Base-by-base conservation (phyloP, 345 rosid genomes). In the Combretum micranthum region DNA sequence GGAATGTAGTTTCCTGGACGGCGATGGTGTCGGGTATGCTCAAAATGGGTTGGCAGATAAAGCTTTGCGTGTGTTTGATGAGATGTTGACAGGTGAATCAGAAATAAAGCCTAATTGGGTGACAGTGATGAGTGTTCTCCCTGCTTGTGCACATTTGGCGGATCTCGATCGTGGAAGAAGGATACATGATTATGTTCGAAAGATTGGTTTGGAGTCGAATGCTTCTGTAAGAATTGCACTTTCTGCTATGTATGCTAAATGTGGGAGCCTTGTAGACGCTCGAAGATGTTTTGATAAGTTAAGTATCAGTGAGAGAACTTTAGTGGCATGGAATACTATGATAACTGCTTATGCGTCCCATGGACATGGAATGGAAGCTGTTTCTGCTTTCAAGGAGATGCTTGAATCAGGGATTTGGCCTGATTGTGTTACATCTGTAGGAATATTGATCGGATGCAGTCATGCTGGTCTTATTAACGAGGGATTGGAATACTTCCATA, bases 401-500 rank as follows among this genome's bases (percentile, higher is more conserved):
- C 20, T 80, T 50, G 13, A 65, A 52, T 64, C 53, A 16, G 71
- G 84, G 1, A 47, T 76, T 4, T 46, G 15, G 17, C 80, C 89
- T 1, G 82, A 83, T 68, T 57, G 69, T 48, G 59, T 80, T 51
- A 80, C 83, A 1, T 83, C 78, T 62, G 69, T 75, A 47, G 78
- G 81, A 57, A 63, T 80, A 73, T 63, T 83, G 37, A 75, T 83
- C 2, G 86, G 89, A 2, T 83, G 82, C 59, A 80, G 89, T 58
- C 83, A 83, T 55, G 57, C 80, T 2, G 84, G 86, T 23, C 59
- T 74, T 19, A 68, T 66, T 0, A 79, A 75, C 14, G 54, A 37
- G n/a, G 89, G 89, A 45, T 2, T 69, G 32, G 68, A 54, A 47
- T 76, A 71, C 67, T 83, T 80, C 55, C 26, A 76, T 22, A 56